Base-by-base conservation (phyloP, 352 stramenopile species). In the Phytophthora palmivora region DNA sequence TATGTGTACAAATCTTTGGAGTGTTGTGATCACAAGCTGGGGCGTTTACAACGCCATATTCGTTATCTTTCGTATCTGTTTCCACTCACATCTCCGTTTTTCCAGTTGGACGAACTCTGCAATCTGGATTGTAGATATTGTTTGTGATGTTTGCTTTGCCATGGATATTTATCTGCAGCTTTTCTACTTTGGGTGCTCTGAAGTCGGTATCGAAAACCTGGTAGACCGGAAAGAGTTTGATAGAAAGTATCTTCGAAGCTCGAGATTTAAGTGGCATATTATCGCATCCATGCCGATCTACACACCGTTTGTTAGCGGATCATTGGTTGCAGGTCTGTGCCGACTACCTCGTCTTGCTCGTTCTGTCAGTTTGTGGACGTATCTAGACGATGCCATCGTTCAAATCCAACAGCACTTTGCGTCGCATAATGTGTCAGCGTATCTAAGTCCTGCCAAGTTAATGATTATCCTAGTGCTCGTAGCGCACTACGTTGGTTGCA, bases 31-130 rank as follows among this genome's bases (percentile, higher is more conserved):
- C 24, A 89, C 73, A 11, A 50, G 74, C 9, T 83, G 71, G 51
- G 92, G 87, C 53, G 67, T 91, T 0, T 94, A 89, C 60, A 93
- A 88, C 33, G 66, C 82, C 7, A 72, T 87, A 8, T 74, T 75
- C 12, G 58, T 90, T 38, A 76, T 94, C 24, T 88, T 93, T 36
- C 82, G 82, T 0, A 83, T 93, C 47, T 74, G 76, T n/a, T n/a
- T n/a, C n/a, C n/a, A n/a, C n/a, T n/a, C n/a, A n/a, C n/a, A n/a
- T n/a, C n/a, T n/a, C n/a, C n/a, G 92, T 93, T 68, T 72, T 32
- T 72, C 72, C 0, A 36, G 18, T 6, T 43, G 30, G 0, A 28
- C 48, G 2, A 78, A 74, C 34, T 58, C 34, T 0, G 49, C 45
- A 0, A 47, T 91, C n/a, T 63, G 67, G 58, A 38, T 74, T 18